Percentiles rank a stretch among this genome's conserved stretches.
Conservation (phyloP, 805 yeast genomes). For the Kodamaea jinghongensis region DNA sequence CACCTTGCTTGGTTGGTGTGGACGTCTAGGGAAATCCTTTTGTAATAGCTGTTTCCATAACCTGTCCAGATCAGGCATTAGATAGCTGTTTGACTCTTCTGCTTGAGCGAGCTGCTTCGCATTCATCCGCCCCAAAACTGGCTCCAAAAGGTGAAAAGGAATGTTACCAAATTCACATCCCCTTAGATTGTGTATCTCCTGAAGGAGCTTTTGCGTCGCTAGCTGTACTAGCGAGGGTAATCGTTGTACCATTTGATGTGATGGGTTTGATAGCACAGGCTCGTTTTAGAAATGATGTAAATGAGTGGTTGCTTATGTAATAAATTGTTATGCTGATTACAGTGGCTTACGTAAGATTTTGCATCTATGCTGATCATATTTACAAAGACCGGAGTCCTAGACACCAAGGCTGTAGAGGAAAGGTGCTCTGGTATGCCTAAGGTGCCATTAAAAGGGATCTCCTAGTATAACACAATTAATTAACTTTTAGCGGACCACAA, state of each 20-base stretch:
- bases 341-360: too few species aligned
- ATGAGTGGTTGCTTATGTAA: too few species aligned
- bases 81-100: conserved; percentile 43
- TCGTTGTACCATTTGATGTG: background rate
- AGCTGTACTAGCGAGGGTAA: conserved; percentile 12
- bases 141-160: conserved; percentile 46
- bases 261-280: background rate
- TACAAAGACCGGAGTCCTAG: too few species aligned
- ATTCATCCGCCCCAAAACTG: conserved; percentile 43
- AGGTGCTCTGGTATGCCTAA: too few species aligned
- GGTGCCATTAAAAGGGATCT: too few species aligned
- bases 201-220: conserved; percentile 12
- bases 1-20: conserved; percentile 14
- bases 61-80: conserved; percentile 40
- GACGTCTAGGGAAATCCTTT: conserved; percentile 49
- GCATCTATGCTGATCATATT: too few species aligned
- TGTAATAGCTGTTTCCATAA: conserved; percentile 46
- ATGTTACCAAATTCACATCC: conserved; percentile 13
- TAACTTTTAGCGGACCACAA: too few species aligned
- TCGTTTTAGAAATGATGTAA: background rate
- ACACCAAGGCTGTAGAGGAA: too few species aligned
- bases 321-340: too few species aligned
- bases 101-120: conserved; percentile 33
- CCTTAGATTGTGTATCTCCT: conserved; percentile 9
- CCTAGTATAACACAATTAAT: too few species aligned